A percentile compares a stretch with the other conserved stretches of the same genome.
phyloP scores from a whole-genome alignment of 257 asterid genomes.

The Fraxinus pennsylvanica region DNA sequence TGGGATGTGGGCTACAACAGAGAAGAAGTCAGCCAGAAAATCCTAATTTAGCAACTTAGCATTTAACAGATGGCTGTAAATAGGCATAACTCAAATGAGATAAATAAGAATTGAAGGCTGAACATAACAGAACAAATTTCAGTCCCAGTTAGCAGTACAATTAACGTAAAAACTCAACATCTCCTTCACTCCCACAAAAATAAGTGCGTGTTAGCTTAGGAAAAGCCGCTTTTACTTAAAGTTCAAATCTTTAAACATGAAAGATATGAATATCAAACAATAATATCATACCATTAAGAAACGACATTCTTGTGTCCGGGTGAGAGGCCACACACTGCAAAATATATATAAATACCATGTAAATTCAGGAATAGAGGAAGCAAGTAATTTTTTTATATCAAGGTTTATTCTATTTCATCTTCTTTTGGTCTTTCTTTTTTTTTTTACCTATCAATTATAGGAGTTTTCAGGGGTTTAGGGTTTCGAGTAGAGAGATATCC shows the following conservation, averaged over 20 bases:
- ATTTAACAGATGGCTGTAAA: background rate
- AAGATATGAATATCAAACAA: background rate
- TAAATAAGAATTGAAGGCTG: conserved; percentile 7
- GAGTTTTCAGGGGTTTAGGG: background rate
- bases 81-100: background rate
- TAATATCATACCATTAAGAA: conserved; percentile 67
- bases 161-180: background rate
- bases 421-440: background rate
- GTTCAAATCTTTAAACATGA: background rate
- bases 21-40: conserved; percentile 25
- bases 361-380: conserved; percentile 13
- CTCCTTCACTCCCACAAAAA: background rate
- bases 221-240: background rate
- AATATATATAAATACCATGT: conserved; percentile 21
- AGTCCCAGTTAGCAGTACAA: conserved; percentile 1
- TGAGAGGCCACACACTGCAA: conserved; percentile 98
- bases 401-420: background rate
- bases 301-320: conserved; percentile 82
- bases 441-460: background rate
- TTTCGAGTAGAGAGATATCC: background rate
- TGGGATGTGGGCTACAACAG: conserved; percentile 84
- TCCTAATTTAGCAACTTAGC: background rate
- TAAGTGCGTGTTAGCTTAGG: background rate
- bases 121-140: conserved; percentile 16
- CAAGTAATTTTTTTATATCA: background rate